Evolutionary conservation across 768 basidiomycete species (phyloP), one percentile per base, ranked within the genome.

Genomic region (Sarcomyxa edulis): DNA sequence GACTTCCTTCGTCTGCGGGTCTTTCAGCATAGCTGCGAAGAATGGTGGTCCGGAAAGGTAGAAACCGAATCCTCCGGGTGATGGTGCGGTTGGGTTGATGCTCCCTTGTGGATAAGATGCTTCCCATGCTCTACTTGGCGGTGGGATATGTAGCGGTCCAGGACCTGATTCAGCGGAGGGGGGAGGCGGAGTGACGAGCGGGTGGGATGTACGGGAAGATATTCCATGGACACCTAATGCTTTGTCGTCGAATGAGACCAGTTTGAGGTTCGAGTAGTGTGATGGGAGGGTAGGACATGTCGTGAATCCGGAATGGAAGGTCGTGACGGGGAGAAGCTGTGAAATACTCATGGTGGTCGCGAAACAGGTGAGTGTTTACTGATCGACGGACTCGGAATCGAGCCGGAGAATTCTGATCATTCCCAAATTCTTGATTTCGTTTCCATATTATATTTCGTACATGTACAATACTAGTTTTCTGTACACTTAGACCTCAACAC

Each of bases 21-120:
- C 49, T 12, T 55, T 52, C 32, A 79, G 50, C 3, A 39, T 46
- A 2, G 57, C 48, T 0, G 57, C 41, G 40, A 80, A 78, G 11
- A 53, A 48, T 2, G 53, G 36, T 4, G 80, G 74, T 0, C 83
- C 84, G 28, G 61, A 55, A 14, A 84, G 51, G 57, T 87, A 85
- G 56, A 87, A 82, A 2, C 80, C 74, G 48, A 84, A 83, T 4
- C 85, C 85, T 1, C 81, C 80, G 2, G 71, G 68, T 4, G 73
- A 62, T 2, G 56, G 37, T 2, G 56, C 68, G 9, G 61, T 59
- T 4, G 81, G 81, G 40, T 77, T 81, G 46, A 79, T 72, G 52
- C 76, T 80, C 0, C 80, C 81, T 40, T 66, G 51, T 0, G 77
- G 72, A 47, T 77, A 84, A 15, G 68, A 58, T 0, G 80, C 78